Evolutionary conservation across 495 filamentous ascomycete genomes (phyloP).

Genomic region (Annulohypoxylon moriforme): DNA sequence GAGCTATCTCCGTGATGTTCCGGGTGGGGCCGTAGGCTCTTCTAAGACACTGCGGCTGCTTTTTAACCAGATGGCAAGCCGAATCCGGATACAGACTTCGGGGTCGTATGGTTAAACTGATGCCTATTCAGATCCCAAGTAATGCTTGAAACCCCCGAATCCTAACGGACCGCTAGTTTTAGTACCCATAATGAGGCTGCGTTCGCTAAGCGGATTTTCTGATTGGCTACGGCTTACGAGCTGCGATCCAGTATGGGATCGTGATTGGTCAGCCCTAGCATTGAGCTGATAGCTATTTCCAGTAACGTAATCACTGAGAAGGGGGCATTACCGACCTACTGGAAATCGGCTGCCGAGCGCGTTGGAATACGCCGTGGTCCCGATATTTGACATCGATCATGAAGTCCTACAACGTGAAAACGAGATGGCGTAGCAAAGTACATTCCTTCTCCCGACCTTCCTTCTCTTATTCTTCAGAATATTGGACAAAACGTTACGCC

Average conservation of each 20-base stretch:
- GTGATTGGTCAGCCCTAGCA: constrained; percentile 36
- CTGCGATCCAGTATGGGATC: not conserved
- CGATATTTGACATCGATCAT: constrained; percentile 25
- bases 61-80: constrained; percentile 15
- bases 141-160: constrained; percentile 27
- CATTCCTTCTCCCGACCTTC: constrained; percentile 27
- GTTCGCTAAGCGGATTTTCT: not conserved
- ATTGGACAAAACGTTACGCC: constrained; percentile 18
- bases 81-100: constrained; percentile 19
- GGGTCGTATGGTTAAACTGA: constrained; percentile 6
- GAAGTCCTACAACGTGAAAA: constrained; percentile 29
- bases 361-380: constrained; percentile 29
- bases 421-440: constrained; percentile 28
- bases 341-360: constrained; percentile 3
- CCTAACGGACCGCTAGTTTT: constrained; percentile 22
- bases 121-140: constrained; percentile 29
- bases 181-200: constrained; percentile 24
- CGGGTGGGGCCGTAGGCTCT: constrained; percentile 19
- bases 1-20: not conserved
- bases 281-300: constrained; percentile 27
- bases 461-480: constrained; percentile 19
- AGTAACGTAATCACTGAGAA: constrained; percentile 25
- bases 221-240: constrained; percentile 43
- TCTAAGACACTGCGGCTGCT: constrained; percentile 16
- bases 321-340: constrained; percentile 8